phyloP scores from a whole-genome alignment of 139 green algal species.

The Spirogloea muscicola region DNA sequence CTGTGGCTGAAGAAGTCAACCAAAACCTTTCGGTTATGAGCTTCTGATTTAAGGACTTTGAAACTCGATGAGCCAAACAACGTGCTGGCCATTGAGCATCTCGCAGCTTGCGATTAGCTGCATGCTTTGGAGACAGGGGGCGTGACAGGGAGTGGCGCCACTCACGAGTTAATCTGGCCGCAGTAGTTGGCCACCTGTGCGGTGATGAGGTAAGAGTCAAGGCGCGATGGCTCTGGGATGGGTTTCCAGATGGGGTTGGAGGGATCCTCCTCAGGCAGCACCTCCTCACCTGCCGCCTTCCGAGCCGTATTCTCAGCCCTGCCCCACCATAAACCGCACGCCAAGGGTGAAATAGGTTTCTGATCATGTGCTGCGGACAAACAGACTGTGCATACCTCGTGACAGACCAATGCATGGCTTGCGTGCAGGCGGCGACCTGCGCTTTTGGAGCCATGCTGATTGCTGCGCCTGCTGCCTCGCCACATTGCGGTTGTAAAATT shows the following conservation, averaged over 20 bases:
- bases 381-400: too few species aligned
- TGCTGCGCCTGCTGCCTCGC: constrained; percentile 66
- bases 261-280: constrained; percentile 91
- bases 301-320: constrained; percentile 81
- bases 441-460: constrained; percentile 75
- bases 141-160: neutral
- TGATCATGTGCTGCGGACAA: too few species aligned
- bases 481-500: constrained; percentile 72
- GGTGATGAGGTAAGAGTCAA: constrained; percentile 85
- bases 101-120: too few species aligned
- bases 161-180: constrained; percentile 48
- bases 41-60: neutral
- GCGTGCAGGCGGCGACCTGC: too few species aligned
- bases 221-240: constrained; percentile 73
- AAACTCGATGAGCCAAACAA: too few species aligned
- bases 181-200: constrained; percentile 60
- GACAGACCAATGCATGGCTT: too few species aligned
- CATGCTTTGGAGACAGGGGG: neutral
- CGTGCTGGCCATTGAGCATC: neutral
- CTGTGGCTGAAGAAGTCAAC: neutral
- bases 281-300: constrained; percentile 76
- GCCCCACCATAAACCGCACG: too few species aligned
- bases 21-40: neutral
- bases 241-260: constrained; percentile 76
- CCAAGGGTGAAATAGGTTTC: too few species aligned